Evolutionary conservation across 305 asterid species (phyloP), one percentile per base, ranked within the genome.

Genomic region (Fraxinus greggii): DNA sequence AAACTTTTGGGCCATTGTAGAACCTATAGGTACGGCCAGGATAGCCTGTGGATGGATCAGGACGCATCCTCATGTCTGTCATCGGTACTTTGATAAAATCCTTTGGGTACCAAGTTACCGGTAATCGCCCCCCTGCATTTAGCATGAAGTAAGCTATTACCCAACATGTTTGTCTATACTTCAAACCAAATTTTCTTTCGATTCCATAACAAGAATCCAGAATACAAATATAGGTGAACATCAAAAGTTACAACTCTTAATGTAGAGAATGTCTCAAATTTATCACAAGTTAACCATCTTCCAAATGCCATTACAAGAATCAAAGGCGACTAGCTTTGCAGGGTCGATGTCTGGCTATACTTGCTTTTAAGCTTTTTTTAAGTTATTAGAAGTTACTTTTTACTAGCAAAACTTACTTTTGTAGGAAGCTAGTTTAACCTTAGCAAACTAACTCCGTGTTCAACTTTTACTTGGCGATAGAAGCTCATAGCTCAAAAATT

Each of bases 1-100:
- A 94, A 4, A 94, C 97, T 83, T 82, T 90, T 65, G 85, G 84
- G 7, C 98, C 97, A 0, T 72, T 84, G 88, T 94, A 92, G 82
- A 94, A 92, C 83, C 95, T 88, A 81, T 94, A 94, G 0, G 98
- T 92, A 56, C 97, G 89, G 1, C 97, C 98, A 0, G 97, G 97
- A 84, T 92, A 91, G 5, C 97, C 93, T 0, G 90, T 83, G 1
- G 96, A 84, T 28, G 89, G 88, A 56, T 91, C 89, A 3, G 97
- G 85, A 74, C 98, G 84, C 94, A 94, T 92, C 83, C 93, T 90
- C 97, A 92, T 94, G 59, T 94, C 90, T 12, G 95, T 94, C 98
- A 94, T 94, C 13, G 93, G 91, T 75, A 92, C 85, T 78, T 87
- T 90, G 38, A 28, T 72, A 82, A 89, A 91, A 8, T 85, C 89